Evolutionary conservation across 1,284 basidiomycete genomes (phyloP).

Genomic region (Apiotrichum mycotoxinovorans): DNA sequence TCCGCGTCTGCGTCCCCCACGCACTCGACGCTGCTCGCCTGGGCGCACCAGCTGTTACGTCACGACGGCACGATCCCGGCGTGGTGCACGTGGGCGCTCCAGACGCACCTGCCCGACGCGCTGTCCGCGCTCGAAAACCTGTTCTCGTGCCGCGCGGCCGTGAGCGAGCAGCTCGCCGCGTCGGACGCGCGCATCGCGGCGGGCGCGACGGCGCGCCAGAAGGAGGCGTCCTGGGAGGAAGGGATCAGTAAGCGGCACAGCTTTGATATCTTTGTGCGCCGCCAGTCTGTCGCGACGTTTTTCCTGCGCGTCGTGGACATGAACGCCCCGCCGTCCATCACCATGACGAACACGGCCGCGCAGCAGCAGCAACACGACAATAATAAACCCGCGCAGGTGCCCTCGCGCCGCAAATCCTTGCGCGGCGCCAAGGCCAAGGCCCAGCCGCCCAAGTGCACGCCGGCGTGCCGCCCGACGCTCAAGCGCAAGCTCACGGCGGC

Average conservation of each 20-base stretch:
- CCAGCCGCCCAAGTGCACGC: background rate
- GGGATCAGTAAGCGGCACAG: background rate
- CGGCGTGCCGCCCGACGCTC: background rate
- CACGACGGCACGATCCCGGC: background rate
- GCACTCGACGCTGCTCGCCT: background rate
- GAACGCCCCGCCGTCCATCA: background rate
- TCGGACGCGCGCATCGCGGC: background rate
- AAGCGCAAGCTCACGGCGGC: slow-evolving; percentile 1
- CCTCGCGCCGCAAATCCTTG: background rate
- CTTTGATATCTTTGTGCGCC: slow-evolving; percentile 1
- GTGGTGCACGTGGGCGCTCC: background rate
- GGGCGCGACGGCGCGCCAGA: background rate
- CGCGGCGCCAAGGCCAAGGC: background rate
- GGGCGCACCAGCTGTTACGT: background rate
- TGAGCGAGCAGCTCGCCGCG: background rate
- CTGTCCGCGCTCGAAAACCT: background rate
- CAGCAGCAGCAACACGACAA: background rate
- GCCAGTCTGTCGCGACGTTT: background rate
- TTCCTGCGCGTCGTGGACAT: background rate
- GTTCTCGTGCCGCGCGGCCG: background rate
- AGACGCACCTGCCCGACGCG: background rate
- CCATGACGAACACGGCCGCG: background rate
- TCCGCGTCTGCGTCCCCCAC: background rate
- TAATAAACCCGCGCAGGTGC: background rate
- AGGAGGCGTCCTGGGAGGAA: background rate